These are phyloP conservation scores for Chloromonas sp. DNA, from an alignment of 163 green algal genomes.

Conservation along the genomic window DNA sequence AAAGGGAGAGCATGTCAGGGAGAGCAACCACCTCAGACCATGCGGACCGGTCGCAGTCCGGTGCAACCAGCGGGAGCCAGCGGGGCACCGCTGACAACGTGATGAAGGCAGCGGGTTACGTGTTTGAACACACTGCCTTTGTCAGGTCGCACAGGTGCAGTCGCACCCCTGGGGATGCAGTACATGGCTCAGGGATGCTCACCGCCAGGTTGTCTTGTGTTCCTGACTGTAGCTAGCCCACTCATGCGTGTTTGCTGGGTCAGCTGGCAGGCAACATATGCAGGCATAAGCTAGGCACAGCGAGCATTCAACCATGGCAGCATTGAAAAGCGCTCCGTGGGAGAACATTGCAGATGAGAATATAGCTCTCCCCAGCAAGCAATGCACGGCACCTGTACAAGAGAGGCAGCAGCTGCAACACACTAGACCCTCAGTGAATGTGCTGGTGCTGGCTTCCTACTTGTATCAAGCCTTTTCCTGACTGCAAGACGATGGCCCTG, in stretches of 20 bases:
- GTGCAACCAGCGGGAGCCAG: background rate
- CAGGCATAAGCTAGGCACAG: background rate
- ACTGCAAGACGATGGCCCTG: too few relatives aligned
- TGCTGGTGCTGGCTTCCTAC: too few relatives aligned
- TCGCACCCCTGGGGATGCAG: too few relatives aligned
- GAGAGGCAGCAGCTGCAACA: too few relatives aligned
- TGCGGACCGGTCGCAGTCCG: background rate
- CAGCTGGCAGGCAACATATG: background rate
- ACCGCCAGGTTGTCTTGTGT: background rate
- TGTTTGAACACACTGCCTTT: constrained; percentile 33
- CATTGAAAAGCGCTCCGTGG: too few relatives aligned
- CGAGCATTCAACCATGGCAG: background rate
- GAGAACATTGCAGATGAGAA: too few relatives aligned
- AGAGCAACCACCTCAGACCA: background rate
- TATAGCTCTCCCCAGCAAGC: too few relatives aligned
- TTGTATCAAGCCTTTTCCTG: too few relatives aligned
- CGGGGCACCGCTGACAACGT: constrained; percentile 4
- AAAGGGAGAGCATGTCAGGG: background rate
- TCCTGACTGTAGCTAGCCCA: background rate
- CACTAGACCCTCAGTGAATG: too few relatives aligned
- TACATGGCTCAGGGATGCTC: too few relatives aligned
- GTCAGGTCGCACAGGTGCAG: constrained; percentile 22
- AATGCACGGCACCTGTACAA: too few relatives aligned
- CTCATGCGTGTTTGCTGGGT: background rate
- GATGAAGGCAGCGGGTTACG: constrained; percentile 14